These are phyloP conservation scores for Gossypium bickii DNA, from an alignment of 345 rosid genomes.

Conservation along the genomic window DNA sequence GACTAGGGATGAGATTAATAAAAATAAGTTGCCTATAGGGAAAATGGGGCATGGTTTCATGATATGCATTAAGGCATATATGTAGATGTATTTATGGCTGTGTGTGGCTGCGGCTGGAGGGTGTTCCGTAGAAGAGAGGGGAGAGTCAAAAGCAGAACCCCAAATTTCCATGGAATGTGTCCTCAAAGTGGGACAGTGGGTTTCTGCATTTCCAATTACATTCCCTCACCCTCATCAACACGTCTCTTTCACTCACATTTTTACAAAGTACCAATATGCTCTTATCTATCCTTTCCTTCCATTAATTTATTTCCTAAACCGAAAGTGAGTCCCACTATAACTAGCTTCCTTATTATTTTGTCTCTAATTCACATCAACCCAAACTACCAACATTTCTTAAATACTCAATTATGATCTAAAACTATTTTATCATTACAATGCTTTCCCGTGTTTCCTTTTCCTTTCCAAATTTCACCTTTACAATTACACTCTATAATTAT, in stretches of 20 bases:
- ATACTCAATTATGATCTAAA: conserved; percentile 1
- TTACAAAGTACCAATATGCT: neutral
- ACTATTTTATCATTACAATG: neutral
- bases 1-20: neutral
- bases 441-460: neutral
- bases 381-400: neutral
- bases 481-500: neutral
- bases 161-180: conserved; percentile 10
- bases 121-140: neutral
- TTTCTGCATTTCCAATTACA: neutral
- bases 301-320: conserved; percentile 6
- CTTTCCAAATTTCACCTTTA: neutral
- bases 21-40: neutral
- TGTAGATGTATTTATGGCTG: neutral
- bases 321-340: conserved; percentile 9
- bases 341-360: neutral
- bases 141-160: conserved; percentile 2
- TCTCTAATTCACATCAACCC: neutral
- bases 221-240: neutral
- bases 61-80: neutral
- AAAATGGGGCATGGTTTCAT: neutral
- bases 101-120: neutral
- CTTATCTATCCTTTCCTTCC: neutral
- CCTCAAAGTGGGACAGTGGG: conserved; percentile 7
- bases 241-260: neutral